A percentile compares a stretch with the other conserved stretches of the same genome.
Evolutionary conservation across 495 filamentous ascomycete genomes (phyloP).

Genomic region (Tetracladium marchalianum): DNA sequence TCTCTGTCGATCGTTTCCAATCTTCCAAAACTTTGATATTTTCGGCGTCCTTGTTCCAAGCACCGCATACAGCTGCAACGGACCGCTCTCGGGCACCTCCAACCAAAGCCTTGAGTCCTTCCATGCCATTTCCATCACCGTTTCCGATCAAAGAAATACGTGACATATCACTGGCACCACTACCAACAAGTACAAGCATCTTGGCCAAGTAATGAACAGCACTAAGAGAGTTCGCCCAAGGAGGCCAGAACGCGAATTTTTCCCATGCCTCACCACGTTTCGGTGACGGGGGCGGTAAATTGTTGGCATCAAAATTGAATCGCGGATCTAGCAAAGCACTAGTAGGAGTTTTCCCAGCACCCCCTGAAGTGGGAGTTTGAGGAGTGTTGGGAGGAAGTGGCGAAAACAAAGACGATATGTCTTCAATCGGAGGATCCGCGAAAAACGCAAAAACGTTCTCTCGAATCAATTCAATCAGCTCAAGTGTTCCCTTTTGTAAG

Average conservation of each 20-base stretch:
- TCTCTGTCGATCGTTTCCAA: slow-evolving; percentile 73
- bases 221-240: slow-evolving; percentile 79
- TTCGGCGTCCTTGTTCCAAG: slow-evolving; percentile 84
- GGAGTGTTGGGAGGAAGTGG: slow-evolving; percentile 61
- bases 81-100: slow-evolving; percentile 73
- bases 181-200: slow-evolving; percentile 69
- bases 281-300: slow-evolving; percentile 67
- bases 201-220: slow-evolving; percentile 78
- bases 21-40: slow-evolving; percentile 83
- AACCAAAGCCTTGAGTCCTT: slow-evolving; percentile 62
- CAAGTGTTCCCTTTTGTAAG: slow-evolving; percentile 66
- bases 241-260: slow-evolving; percentile 94
- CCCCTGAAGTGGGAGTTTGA: slow-evolving; percentile 44
- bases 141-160: slow-evolving; percentile 53
- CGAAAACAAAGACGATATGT: slow-evolving; percentile 75
- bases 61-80: slow-evolving; percentile 65
- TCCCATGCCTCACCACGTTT: slow-evolving; percentile 77
- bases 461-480: slow-evolving; percentile 72
- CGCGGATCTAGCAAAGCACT: slow-evolving; percentile 48
- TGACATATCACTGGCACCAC: slow-evolving; percentile 80
- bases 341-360: slow-evolving; percentile 29
- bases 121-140: slow-evolving; percentile 44
- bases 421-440: slow-evolving; percentile 80
- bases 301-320: slow-evolving; percentile 69
- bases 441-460: slow-evolving; percentile 74